These are phyloP conservation scores for Scolecobasidium constrictum DNA, from an alignment of 2,329 filamentous ascomycete species.

Conservation along the genomic window DNA sequence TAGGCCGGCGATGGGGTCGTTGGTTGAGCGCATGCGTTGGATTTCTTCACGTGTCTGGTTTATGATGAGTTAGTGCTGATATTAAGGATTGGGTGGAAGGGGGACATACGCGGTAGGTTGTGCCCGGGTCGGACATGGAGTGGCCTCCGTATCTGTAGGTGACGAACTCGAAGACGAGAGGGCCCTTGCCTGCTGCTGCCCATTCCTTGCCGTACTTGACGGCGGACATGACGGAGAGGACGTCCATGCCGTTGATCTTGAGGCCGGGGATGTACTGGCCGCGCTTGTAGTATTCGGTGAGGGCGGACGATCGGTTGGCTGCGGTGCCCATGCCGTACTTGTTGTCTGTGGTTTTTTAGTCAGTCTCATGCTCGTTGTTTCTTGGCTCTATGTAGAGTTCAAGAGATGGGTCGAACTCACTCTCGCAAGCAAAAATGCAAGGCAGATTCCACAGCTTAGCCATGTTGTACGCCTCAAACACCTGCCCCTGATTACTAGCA, in stretches of 20 bases:
- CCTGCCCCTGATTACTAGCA: constrained; percentile 97
- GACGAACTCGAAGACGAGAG: constrained; percentile 95
- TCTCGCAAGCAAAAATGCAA: constrained; percentile 94
- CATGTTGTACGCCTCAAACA: constrained; percentile 99
- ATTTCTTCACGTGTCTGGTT: constrained; percentile 84
- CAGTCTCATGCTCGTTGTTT: constrained; percentile 11
- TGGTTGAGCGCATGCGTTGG: constrained; percentile 97
- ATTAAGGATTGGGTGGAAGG: background rate
- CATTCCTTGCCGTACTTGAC: constrained; percentile 90
- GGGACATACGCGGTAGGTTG: constrained; percentile 67
- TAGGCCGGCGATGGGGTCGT: constrained; percentile 94
- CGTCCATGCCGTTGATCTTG: constrained; percentile 99
- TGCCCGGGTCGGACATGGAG: constrained; percentile 99
- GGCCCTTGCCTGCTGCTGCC: constrained; percentile 72
- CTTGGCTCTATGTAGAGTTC: no score
- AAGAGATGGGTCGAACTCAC: constrained; percentile 51
- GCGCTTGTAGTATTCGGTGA: constrained; percentile 99
- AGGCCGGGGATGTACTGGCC: constrained; percentile 98
- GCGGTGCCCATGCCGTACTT: constrained; percentile 99
- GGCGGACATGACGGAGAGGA: constrained; percentile 93
- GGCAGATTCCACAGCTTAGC: constrained; percentile 98
- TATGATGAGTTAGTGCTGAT: constrained; percentile 13
- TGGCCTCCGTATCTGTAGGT: constrained; percentile 99
- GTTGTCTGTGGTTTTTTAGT: constrained; percentile 60
- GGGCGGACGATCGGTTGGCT: constrained; percentile 81